Evolutionary conservation across 2,329 filamentous ascomycete genomes (phyloP), one percentile per base, ranked within the genome.

Genomic region (Paecilomyces formosus): DNA sequence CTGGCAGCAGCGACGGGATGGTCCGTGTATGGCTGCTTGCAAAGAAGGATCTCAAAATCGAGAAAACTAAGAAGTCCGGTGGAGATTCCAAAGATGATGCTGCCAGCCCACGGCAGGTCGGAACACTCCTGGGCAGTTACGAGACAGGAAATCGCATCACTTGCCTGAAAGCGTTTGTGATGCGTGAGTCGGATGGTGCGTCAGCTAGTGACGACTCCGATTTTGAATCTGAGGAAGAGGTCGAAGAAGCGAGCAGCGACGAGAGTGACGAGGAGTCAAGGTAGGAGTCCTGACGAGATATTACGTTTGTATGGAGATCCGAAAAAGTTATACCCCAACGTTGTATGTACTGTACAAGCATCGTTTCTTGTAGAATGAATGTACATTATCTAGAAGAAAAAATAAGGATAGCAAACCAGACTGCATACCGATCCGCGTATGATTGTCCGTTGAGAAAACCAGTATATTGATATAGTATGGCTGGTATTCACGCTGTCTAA

Each of bases 91-190:
- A 55, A 1, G 55, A 57, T 21, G 55, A 61, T 15, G 58, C 62
- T 12, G 58, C 65, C 18, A 63, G 65, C 26, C 58, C 55, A 53
- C 63, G 57, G 30, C 81, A 85, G 62, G 73, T 89, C 22, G 92
- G 90, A 30, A 81, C 76, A 63, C 71, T 95, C 57, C 71, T 96
- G 52, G 91, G 87, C 15, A 86, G 83, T 31, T 94, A 94, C 68
- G 88, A 92, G 74, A 96, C 92, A 22, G 86, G 88, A 53, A 92
- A 93, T 71, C 82, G 94, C 58, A 92, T 97, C 64, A 97, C 92
- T 39, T 97, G 94, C 71, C 70, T 97, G 67, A 86, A 85, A 66
- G 88, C 88, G 22, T 97, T 96, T 77, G 79, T 90, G 62, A 95
- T 97, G 90, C 83, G 89, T 72, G 82, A 86, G 65, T 79, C 75